Conservation (phyloP, 2,329 filamentous ascomycete species). For the Fusarium floridanum region DNA sequence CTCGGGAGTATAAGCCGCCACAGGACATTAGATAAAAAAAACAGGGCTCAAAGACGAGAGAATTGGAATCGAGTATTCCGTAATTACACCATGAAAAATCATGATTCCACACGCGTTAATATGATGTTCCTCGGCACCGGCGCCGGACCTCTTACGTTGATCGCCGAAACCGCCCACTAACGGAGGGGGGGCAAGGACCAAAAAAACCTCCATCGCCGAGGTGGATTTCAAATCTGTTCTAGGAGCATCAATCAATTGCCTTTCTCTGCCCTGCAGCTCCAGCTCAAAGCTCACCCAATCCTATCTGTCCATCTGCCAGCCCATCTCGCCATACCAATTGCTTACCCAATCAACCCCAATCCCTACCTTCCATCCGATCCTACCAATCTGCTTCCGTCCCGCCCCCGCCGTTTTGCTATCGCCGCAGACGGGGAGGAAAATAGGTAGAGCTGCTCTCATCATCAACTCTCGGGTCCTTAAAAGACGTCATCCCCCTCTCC, state of each 20-base stretch:
- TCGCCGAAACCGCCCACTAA: slow-evolving; percentile 23
- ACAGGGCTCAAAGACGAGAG: not conserved
- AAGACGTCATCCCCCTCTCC: slow-evolving; percentile 45
- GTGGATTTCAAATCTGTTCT: slow-evolving; percentile 45
- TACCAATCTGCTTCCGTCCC: slow-evolving; percentile 23
- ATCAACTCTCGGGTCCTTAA: slow-evolving; percentile 28
- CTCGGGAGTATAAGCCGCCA: not conserved
- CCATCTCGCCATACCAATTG: slow-evolving; percentile 20
- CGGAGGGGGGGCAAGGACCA: slow-evolving; percentile 21
- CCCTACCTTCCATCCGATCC: slow-evolving; percentile 14
- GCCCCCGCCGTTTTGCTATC: slow-evolving; percentile 22
- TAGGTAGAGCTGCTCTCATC: not conserved
- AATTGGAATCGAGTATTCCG: not conserved
- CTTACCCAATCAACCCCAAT: slow-evolving; percentile 41
- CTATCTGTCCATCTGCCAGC: not conserved
- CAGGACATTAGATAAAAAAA: not conserved
- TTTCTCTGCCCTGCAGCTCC: slow-evolving; percentile 26
- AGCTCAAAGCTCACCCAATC: slow-evolving; percentile 19
- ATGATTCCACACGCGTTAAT: slow-evolving; percentile 27
- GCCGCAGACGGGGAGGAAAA: slow-evolving; percentile 2
- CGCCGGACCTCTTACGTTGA: slow-evolving; percentile 4
- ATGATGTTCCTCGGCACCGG: not conserved
- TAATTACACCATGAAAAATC: not conserved
- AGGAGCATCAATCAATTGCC: not conserved
- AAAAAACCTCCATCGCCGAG: slow-evolving; percentile 35